Evolutionary conservation across 352 stramenopile species (phyloP).

Genomic region (Globisporangium emineosum): DNA sequence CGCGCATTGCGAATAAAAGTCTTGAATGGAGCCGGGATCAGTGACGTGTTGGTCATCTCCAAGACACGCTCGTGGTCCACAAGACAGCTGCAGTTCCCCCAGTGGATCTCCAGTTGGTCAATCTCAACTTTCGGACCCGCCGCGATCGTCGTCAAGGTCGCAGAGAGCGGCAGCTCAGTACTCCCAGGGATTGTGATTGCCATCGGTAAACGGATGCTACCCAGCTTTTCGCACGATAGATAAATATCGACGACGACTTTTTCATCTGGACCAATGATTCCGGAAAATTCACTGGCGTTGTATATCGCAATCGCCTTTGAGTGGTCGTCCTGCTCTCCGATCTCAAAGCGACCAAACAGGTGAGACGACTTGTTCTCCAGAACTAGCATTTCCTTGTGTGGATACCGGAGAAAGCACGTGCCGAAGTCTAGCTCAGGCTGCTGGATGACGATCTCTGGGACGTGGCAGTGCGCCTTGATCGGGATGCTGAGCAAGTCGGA

Average conservation of each 20-base stretch:
- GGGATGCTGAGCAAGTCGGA: constrained; percentile 88
- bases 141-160: constrained; percentile 80
- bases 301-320: constrained; percentile 84
- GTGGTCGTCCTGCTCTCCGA: constrained; percentile 88
- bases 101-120: constrained; percentile 82
- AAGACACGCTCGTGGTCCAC: constrained; percentile 72
- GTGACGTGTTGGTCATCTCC: constrained; percentile 83
- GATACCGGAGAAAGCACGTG: constrained; percentile 89
- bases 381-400: constrained; percentile 83
- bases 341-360: constrained; percentile 85
- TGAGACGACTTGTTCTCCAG: constrained; percentile 86
- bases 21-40: constrained; percentile 91
- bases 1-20: constrained; percentile 91
- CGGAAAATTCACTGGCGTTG: constrained; percentile 49
- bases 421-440: constrained; percentile 86
- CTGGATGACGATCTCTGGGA: constrained; percentile 70
- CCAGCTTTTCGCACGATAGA: constrained; percentile 88
- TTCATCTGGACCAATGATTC: constrained; percentile 59
- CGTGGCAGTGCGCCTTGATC: constrained; percentile 85
- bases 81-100: constrained; percentile 90
- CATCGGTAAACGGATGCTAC: constrained; percentile 89
- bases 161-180: constrained; percentile 85
- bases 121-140: constrained; percentile 86
- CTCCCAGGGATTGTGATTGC: constrained; percentile 80
- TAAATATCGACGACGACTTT: constrained; percentile 73